These are phyloP conservation scores for Parietaria judaica DNA, from an alignment of 306 rosid genomes.

Conservation along the genomic window DNA sequence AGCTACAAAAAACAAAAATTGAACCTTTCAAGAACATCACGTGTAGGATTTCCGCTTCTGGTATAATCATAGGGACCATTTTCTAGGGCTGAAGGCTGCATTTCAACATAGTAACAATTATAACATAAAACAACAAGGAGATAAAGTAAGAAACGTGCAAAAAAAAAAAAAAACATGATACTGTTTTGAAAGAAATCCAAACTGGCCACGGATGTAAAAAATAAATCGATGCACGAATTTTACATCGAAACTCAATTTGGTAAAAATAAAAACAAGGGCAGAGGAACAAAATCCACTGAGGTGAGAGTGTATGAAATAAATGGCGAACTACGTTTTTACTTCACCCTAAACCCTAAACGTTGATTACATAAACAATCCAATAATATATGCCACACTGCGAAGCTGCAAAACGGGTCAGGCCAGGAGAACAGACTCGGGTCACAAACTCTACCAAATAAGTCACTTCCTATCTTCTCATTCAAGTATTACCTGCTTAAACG, in stretches of 20 bases:
- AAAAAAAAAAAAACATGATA: background rate
- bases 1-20: slow-evolving; percentile 12
- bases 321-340: background rate
- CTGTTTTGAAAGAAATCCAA: background rate
- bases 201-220: no score
- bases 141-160: background rate
- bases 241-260: no score
- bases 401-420: no score
- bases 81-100: slow-evolving; percentile 81
- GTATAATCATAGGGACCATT: slow-evolving; percentile 91
- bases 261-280: no score
- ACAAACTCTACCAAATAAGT: no score
- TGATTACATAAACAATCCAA: no score
- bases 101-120: background rate
- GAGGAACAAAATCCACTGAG: background rate
- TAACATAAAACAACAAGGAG: no score
- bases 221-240: background rate
- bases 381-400: no score
- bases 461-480: background rate
- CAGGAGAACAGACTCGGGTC: no score
- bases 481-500: slow-evolving; percentile 79
- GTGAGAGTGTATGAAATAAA: background rate
- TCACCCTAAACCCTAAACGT: no score
- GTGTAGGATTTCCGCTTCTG: slow-evolving; percentile 90
- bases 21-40: slow-evolving; percentile 81